Evolutionary conservation across 495 filamentous ascomycete genomes (phyloP).

Genomic region (Copromyces sp.): DNA sequence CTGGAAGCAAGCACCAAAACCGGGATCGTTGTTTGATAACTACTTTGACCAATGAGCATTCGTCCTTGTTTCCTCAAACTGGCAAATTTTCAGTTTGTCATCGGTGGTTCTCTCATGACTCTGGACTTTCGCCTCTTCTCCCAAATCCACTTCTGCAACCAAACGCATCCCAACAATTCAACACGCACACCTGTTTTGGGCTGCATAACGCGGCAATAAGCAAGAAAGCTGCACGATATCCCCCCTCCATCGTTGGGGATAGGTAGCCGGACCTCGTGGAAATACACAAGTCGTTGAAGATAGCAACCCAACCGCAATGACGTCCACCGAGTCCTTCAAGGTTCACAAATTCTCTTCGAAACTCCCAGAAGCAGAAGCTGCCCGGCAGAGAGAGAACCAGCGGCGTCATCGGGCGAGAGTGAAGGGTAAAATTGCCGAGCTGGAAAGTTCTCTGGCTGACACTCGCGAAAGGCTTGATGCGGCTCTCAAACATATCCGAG

Average conservation of each 20-base stretch:
- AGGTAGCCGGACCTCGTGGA: not conserved
- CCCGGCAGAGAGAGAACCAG: conserved; percentile 21
- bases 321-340: not conserved
- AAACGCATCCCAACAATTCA: not conserved
- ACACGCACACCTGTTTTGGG: not conserved
- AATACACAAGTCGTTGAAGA: not conserved
- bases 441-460: conserved; percentile 10
- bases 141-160: not conserved
- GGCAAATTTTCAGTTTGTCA: conserved; percentile 1
- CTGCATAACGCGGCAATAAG: not conserved
- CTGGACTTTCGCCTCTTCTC: not conserved
- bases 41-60: not conserved
- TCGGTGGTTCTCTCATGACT: not conserved
- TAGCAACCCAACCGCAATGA: not conserved
- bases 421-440: conserved; percentile 15
- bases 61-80: not conserved
- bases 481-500: conserved; percentile 10
- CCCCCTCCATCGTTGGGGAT: not conserved
- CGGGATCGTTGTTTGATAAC: not conserved
- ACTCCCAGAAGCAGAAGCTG: conserved; percentile 14
- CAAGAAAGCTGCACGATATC: not conserved
- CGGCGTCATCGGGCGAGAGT: conserved; percentile 23
- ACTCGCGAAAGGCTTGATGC: conserved; percentile 10
- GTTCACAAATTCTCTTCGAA: conserved; percentile 18
- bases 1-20: not conserved